Conservation (phyloP, 805 yeast species). For the Myxozyma lipomycoides region DNA sequence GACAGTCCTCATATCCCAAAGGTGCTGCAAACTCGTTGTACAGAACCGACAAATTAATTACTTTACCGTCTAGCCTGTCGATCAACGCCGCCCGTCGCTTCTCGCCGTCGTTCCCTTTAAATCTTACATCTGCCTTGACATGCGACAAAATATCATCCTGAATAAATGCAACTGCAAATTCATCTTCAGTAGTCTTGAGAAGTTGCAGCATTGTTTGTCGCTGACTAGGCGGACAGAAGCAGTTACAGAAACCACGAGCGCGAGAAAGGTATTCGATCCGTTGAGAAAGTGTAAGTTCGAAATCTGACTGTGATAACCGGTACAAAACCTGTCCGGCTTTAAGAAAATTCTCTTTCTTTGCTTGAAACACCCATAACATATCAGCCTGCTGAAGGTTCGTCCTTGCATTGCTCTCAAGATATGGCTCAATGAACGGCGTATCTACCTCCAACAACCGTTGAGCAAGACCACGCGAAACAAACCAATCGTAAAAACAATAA, state of each 20-base stretch:
- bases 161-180: conserved; percentile 78
- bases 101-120: conserved; percentile 34
- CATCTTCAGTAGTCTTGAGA: conserved; percentile 65
- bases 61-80: conserved; percentile 55
- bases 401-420: conserved; percentile 49
- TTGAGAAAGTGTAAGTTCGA: conserved; percentile 56
- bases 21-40: conserved; percentile 87
- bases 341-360: conserved; percentile 70
- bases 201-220: conserved; percentile 73
- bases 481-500: conserved; percentile 89
- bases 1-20: conserved; percentile 77
- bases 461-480: conserved; percentile 68
- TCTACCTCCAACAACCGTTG: conserved; percentile 74
- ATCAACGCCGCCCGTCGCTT: conserved; percentile 49
- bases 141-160: conserved; percentile 59
- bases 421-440: conserved; percentile 75
- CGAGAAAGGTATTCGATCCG: conserved; percentile 86
- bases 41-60: conserved; percentile 69
- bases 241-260: conserved; percentile 88
- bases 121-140: conserved; percentile 41
- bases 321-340: conserved; percentile 82
- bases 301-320: conserved; percentile 64
- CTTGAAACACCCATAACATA: conserved; percentile 82
- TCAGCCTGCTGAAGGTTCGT: conserved; percentile 71
- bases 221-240: conserved; percentile 70